Conservation (phyloP, 2,329 filamentous ascomycete species). For the Claviceps quebecensis region DNA sequence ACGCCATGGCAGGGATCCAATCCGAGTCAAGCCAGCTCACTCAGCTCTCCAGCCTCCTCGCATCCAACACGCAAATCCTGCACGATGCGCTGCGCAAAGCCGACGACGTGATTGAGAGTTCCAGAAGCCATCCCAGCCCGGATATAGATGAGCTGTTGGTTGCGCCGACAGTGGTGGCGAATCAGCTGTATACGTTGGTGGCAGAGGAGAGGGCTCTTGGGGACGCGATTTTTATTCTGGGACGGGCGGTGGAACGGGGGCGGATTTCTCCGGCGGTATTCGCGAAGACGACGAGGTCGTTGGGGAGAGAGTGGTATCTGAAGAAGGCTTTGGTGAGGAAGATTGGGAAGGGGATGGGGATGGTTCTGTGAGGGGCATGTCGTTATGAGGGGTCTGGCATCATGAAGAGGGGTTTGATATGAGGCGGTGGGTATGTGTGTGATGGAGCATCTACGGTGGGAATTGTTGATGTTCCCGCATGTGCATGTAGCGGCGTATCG, state of each 20-base stretch:
- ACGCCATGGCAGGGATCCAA: constrained; percentile 55
- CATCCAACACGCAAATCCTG: constrained; percentile 65
- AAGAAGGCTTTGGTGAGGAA: constrained; percentile 72
- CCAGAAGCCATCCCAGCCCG: constrained; percentile 54
- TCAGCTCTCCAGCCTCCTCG: constrained; percentile 55
- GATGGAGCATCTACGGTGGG: too few species aligned
- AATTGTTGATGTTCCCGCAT: too few species aligned
- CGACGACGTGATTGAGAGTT: constrained; percentile 61
- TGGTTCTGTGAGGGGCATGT: constrained; percentile 22
- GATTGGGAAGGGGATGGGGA: constrained; percentile 62
- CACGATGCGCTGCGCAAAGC: constrained; percentile 65
- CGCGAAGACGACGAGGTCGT: constrained; percentile 58
- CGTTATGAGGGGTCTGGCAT: too few species aligned
- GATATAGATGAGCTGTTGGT: constrained; percentile 83
- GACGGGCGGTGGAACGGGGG: constrained; percentile 59
- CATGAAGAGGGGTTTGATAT: background rate
- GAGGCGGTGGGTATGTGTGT: background rate
- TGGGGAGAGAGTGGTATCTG: constrained; percentile 69
- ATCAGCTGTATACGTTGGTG: constrained; percentile 79
- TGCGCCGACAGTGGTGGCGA: constrained; percentile 84
- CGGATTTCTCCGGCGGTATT: constrained; percentile 59
- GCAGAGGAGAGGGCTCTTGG: constrained; percentile 79
- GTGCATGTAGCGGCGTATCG: too few species aligned
- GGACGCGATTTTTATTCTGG: constrained; percentile 74
- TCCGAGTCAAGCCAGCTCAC: constrained; percentile 59